phyloP scores from a whole-genome alignment of 2,329 filamentous ascomycete species.

The Fusarium tricinctum region DNA sequence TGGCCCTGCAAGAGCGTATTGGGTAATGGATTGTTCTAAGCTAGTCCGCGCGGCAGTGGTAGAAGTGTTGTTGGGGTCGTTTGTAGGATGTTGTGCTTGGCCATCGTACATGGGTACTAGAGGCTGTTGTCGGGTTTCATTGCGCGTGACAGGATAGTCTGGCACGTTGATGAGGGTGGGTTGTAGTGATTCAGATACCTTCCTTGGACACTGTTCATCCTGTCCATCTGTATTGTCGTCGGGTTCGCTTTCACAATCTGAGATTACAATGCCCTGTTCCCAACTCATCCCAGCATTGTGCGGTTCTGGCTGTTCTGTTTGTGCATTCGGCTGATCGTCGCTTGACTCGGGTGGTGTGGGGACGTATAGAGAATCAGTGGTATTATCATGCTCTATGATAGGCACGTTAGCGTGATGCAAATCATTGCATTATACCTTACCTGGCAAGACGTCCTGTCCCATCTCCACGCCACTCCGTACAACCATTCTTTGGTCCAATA shows the following conservation, averaged over 20 bases:
- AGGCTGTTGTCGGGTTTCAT: not conserved
- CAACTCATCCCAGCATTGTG: not conserved
- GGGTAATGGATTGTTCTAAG: rapidly evolving
- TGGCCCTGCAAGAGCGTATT: not conserved
- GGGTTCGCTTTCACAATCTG: not conserved
- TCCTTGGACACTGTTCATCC: not conserved
- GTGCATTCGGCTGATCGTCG: not conserved
- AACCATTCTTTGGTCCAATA: not conserved
- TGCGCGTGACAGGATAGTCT: not conserved
- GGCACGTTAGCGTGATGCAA: not conserved
- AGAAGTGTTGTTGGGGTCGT: not conserved
- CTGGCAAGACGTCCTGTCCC: not conserved
- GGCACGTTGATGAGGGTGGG: not conserved
- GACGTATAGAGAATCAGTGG: not conserved
- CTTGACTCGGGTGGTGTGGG: not conserved
- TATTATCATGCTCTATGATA: not conserved
- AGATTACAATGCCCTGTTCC: not conserved
- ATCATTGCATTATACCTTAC: not conserved
- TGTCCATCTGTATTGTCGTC: not conserved
- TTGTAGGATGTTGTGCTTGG: not conserved
- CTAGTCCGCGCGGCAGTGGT: not conserved
- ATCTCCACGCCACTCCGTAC: not conserved
- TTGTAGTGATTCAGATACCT: not conserved
- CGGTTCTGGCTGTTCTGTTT: not conserved
- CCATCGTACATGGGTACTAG: rapidly evolving